Evolutionary conservation across 1,284 basidiomycete species (phyloP).

Genomic region (Fomitopsis schrenkii): DNA sequence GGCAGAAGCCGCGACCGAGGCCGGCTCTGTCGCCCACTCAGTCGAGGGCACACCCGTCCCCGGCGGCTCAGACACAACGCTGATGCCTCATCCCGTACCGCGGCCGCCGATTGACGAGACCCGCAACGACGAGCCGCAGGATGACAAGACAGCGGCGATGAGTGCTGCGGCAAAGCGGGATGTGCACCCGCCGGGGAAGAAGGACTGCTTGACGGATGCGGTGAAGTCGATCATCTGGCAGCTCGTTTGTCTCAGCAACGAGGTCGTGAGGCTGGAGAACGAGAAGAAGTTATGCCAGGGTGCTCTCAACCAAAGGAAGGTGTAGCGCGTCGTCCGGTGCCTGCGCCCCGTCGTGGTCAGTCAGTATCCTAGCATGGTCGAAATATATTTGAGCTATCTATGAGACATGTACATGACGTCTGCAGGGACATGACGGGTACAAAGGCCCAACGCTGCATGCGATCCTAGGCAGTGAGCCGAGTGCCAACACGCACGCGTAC

Average conservation of each 20-base stretch:
- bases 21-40: conserved; percentile 23
- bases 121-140: conserved; percentile 25
- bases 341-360: too few species aligned
- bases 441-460: too few species aligned
- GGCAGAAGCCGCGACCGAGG: conserved; percentile 29
- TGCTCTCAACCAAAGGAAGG: too few species aligned
- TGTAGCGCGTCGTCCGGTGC: too few species aligned
- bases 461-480: too few species aligned
- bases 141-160: conserved; percentile 22
- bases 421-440: too few species aligned
- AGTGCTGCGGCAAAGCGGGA: conserved; percentile 33
- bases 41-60: conserved; percentile 32
- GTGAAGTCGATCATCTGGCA: conserved; percentile 79
- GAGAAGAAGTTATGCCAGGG: conserved; percentile 91
- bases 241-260: conserved; percentile 75
- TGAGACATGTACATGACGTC: too few species aligned
- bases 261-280: conserved; percentile 75
- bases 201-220: conserved; percentile 67
- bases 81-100: conserved; percentile 21
- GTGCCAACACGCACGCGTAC: too few species aligned
- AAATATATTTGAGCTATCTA: too few species aligned
- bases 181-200: conserved; percentile 61
- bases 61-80: conserved; percentile 18
- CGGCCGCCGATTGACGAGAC: conserved; percentile 19
- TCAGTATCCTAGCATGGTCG: too few species aligned